Conservation (phyloP, 2,329 filamentous ascomycete genomes). For the Alternaria sp. region DNA sequence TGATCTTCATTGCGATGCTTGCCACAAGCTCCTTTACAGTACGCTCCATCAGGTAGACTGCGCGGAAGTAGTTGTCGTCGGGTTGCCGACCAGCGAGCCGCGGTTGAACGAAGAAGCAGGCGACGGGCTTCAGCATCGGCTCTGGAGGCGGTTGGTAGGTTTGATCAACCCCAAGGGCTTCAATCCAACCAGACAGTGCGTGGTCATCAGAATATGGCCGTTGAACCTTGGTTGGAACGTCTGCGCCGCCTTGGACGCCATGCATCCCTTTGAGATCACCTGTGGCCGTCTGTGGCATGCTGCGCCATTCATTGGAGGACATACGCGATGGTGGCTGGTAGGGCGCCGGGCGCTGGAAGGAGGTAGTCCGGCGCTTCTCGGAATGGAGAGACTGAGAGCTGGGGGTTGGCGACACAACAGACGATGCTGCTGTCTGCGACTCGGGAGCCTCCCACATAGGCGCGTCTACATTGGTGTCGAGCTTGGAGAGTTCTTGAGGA, state of each 20-base stretch:
- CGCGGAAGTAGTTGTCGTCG: conserved; percentile 75
- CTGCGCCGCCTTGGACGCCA: conserved; percentile 53
- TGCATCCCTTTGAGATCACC: conserved; percentile 57
- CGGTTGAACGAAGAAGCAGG: conserved; percentile 84
- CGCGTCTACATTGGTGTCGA: conserved; percentile 52
- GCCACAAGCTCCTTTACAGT: conserved; percentile 75
- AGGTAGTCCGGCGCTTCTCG: conserved; percentile 49
- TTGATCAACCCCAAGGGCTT: conserved; percentile 87
- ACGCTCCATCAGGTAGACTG: conserved; percentile 82
- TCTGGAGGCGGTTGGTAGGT: conserved; percentile 82
- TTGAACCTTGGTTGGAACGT: conserved; percentile 62
- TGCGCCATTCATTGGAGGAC: conserved; percentile 63
- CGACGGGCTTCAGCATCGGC: conserved; percentile 73
- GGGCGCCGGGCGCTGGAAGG: conserved; percentile 53
- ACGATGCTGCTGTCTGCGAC: conserved; percentile 63
- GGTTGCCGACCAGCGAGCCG: conserved; percentile 56
- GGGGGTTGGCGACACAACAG: conserved; percentile 58
- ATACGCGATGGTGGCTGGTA: conserved; percentile 53
- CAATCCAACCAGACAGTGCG: conserved; percentile 81
- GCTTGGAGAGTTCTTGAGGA: conserved; percentile 64
- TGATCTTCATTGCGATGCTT: conserved; percentile 78
- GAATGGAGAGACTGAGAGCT: conserved; percentile 55
- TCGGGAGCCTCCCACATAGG: conserved; percentile 57
- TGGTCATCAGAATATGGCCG: conserved; percentile 66
- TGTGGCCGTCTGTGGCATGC: conserved; percentile 61